Evolutionary conservation across 2,329 filamentous ascomycete genomes (phyloP).

Genomic region (Diplodia sapinea): DNA sequence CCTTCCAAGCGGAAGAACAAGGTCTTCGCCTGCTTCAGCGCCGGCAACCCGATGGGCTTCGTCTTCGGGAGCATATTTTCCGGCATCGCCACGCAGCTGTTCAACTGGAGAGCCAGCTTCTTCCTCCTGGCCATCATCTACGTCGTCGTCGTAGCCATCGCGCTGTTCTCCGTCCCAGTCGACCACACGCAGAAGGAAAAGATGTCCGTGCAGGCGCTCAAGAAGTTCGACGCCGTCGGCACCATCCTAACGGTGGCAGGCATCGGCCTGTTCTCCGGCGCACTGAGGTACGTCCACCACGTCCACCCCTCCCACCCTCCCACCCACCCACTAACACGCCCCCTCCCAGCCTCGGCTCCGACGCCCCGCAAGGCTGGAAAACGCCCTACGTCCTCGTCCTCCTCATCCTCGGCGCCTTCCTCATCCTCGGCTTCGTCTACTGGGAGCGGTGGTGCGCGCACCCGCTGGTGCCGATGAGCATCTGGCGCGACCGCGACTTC

Average conservation of each 20-base stretch:
- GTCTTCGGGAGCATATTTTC: conserved; percentile 65
- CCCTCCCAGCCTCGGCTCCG: conserved; percentile 52
- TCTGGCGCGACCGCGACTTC: conserved; percentile 69
- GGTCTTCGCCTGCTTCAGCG: conserved; percentile 67
- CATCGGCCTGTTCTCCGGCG: conserved; percentile 68
- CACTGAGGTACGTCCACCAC: conserved; percentile 57
- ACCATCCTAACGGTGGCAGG: conserved; percentile 67
- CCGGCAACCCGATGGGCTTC: conserved; percentile 64
- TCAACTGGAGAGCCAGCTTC: conserved; percentile 68
- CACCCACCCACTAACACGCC: background rate
- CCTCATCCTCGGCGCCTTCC: conserved; percentile 63
- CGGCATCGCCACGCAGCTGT: conserved; percentile 65
- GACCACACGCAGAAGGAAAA: conserved; percentile 56
- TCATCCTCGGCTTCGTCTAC: conserved; percentile 63
- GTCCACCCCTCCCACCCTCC: background rate
- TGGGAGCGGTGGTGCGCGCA: conserved; percentile 64
- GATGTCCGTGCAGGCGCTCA: conserved; percentile 56
- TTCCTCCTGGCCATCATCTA: conserved; percentile 69
- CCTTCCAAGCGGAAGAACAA: conserved; percentile 68
- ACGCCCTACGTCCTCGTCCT: conserved; percentile 67
- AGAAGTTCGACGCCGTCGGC: conserved; percentile 66
- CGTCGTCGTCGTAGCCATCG: conserved; percentile 62
- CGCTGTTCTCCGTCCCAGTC: conserved; percentile 66
- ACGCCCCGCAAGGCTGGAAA: conserved; percentile 67
- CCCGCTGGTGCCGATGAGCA: conserved; percentile 59